phyloP scores from a whole-genome alignment of 139 green algal genomes.

The Haematococcus sp. region DNA sequence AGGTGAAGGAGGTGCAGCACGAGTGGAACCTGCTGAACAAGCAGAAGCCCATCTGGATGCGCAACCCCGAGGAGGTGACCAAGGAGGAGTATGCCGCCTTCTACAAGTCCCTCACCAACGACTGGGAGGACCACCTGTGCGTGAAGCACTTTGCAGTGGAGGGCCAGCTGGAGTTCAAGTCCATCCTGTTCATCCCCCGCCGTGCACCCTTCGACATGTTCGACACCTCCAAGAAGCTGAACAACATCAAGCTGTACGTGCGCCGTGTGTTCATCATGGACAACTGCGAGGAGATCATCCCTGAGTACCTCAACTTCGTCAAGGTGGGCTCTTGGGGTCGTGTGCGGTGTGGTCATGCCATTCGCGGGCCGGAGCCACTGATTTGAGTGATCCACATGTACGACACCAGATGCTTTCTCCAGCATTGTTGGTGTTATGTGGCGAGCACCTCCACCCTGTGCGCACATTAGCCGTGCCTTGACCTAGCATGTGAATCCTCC shows the following conservation, averaged over 20 bases:
- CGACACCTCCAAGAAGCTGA: slow-evolving; percentile 90
- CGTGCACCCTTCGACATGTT: slow-evolving; percentile 99
- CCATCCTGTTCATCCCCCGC: slow-evolving; percentile 86
- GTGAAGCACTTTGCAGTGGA: slow-evolving; percentile 98
- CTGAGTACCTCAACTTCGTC: slow-evolving; percentile 38
- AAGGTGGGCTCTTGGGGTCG: slow-evolving; percentile 8
- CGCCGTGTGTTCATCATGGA: slow-evolving; percentile 99
- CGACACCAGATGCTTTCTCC: no score
- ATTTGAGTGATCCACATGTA: no score
- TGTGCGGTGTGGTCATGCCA: no score
- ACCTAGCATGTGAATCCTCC: slow-evolving; percentile 4
- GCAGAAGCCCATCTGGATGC: slow-evolving; percentile 99
- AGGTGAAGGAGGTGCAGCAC: slow-evolving; percentile 95
- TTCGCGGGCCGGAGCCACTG: no score
- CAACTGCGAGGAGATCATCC: slow-evolving; percentile 90
- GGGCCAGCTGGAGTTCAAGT: slow-evolving; percentile 99
- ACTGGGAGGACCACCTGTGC: slow-evolving; percentile 98
- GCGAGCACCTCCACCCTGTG: no score
- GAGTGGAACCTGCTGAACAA: slow-evolving; percentile 99
- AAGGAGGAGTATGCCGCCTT: slow-evolving; percentile 96
- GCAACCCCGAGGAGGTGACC: slow-evolving; percentile 94
- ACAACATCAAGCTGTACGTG: slow-evolving; percentile 99
- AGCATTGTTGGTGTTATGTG: no score
- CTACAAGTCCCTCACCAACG: slow-evolving; percentile 98
- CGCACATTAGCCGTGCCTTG: no score